These are phyloP conservation scores for Clonostachys rosea DNA, from an alignment of 2,329 filamentous ascomycete species.

Conservation along the genomic window DNA sequence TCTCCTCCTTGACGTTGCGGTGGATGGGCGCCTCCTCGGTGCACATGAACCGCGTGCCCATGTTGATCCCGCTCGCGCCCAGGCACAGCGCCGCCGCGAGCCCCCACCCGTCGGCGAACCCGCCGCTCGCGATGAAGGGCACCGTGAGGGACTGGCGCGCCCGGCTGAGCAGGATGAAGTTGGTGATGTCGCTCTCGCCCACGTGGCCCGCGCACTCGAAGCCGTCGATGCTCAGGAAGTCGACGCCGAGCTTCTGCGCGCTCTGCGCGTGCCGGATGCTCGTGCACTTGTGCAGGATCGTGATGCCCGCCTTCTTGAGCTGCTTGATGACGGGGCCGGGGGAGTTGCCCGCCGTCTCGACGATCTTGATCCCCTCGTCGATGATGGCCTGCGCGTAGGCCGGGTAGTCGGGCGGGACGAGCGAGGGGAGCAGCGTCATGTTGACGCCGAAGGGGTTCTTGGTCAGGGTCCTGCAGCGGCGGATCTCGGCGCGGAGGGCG, in stretches of 20 bases:
- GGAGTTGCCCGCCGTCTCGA: slow-evolving; percentile 86
- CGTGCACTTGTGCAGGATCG: slow-evolving; percentile 94
- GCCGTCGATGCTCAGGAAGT: slow-evolving; percentile 94
- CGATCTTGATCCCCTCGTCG: slow-evolving; percentile 85
- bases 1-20: slow-evolving; percentile 87
- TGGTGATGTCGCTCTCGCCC: slow-evolving; percentile 82
- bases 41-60: slow-evolving; percentile 98
- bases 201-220: slow-evolving; percentile 95
- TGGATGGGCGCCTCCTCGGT: slow-evolving; percentile 92
- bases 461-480: slow-evolving; percentile 76
- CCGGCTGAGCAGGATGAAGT: slow-evolving; percentile 81
- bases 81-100: slow-evolving; percentile 86
- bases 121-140: slow-evolving; percentile 93
- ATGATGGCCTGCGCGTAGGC: slow-evolving; percentile 91
- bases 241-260: slow-evolving; percentile 89
- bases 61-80: slow-evolving; percentile 93
- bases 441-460: slow-evolving; percentile 85
- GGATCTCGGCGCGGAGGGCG: slow-evolving; percentile 91
- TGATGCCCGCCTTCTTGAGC: slow-evolving; percentile 75
- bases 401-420: slow-evolving; percentile 86
- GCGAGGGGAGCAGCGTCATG: slow-evolving; percentile 84
- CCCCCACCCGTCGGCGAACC: slow-evolving; percentile 91
- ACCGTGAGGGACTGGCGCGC: slow-evolving; percentile 79
- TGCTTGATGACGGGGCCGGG: slow-evolving; percentile 87
- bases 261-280: slow-evolving; percentile 90